Evolutionary conservation across 306 rosid genomes (phyloP), one percentile per base, ranked within the genome.

Genomic region (Acacia melanoxylon): DNA sequence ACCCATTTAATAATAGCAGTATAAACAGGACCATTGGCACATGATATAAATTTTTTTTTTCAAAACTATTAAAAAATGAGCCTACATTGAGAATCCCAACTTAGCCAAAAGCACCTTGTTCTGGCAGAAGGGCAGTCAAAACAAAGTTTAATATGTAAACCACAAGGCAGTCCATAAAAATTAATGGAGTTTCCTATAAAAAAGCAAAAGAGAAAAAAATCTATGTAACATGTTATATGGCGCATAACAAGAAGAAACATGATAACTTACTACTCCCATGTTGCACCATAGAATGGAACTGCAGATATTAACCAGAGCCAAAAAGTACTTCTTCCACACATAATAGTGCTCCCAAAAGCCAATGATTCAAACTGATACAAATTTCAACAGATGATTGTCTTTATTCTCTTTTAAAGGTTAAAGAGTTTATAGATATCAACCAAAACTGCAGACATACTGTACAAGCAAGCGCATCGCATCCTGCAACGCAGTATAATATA

Each of bases 391-490:
- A 71, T 75, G 59, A 80, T 52, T 22, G 22, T 58, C 85, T 71
- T 79, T 73, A 58, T 66, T 87, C 51, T 72, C 83, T 77, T 86
- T 77, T 51, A 74, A 77, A 35, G 16, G 77, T 74, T 59, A 74
- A 77, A 35, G 20, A 72, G 70, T 68, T 80, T 49, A 68, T 66
- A 61, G 61, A 70, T 68, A 78, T 72, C 73, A 80, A 67, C 68
- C n/a, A 75, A 56, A 63, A 37, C 29, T 72, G 73, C 74, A 83
- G 56, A 86, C 94, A 81, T 90, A 96, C 99, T 22, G 98, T 95
- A 68, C 98, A 96, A 29, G 97, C 97, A 86, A 96, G 98, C 24
- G 99, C 98, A 88, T 96, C 99, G 73, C 99, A 96, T 78, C 99
- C 99, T 96, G 92, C 89, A 91, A 86, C n/a, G 74, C 13, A 89